Base-by-base conservation (phyloP, 345 rosid genomes). In the Firmiana major region DNA sequence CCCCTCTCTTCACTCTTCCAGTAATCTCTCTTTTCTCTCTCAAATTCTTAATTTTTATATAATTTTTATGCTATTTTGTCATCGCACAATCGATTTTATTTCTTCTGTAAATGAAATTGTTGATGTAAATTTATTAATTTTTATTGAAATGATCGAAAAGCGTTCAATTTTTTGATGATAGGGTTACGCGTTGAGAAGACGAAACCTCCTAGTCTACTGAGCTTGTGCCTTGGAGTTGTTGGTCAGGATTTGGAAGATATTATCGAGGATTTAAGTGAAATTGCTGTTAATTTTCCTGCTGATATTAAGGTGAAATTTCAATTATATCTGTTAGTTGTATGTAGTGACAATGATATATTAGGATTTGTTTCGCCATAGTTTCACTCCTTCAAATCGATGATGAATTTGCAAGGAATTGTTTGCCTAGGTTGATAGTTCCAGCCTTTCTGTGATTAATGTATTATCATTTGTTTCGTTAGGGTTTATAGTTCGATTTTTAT, bases 181-280 rank as follows among this genome's bases (percentile, higher is more conserved):
- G 98, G 87, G 69, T 65, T 49, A 16, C 73, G 45, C 8, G 0
- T 71, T 48, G 75, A 75, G 89, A 90, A 73, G 82, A 63, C 54
- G 21, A 86, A 79, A 63, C 90, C 93, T 45, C 93, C 91, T 40
- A 89, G 90, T 71, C 87, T 95, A 68, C 83, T 90, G 8, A 88
- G 84, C 81, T 83, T 93, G 79, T 95, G 98, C 79, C 89, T 95
- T 26, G 97, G 91, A 28, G 90, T 93, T 84, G 79, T 95, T 69
- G 98, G 99, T 26, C 84, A 58, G 83, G 84, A 95, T 87, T 86
- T 95, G 80, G 98, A 95, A 80, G 99, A 92, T 28, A 84, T 95
- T 28, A 74, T 85, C 36, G 84, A 78, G 13, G 90, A 93, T 66
- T 82, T 95, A 85, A 75, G 75, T 64, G 94, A 89, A 59, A 90